phyloP scores from a whole-genome alignment of 768 basidiomycete species.

The Paxillus rubicundulus region DNA sequence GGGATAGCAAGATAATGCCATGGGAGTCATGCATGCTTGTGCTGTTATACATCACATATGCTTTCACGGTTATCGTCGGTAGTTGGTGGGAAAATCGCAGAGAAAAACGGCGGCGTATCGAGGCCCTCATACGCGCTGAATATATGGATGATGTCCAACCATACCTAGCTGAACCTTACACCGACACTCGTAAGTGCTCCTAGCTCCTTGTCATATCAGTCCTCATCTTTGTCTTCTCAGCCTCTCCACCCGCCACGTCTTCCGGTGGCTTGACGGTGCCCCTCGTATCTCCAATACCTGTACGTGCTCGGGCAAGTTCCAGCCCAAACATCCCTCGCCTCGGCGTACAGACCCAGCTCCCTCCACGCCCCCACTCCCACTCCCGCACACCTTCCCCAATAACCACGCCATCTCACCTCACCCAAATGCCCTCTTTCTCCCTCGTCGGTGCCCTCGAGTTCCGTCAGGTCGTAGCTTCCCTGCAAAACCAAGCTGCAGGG shows the following conservation, averaged over 20 bases:
- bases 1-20: slow-evolving; percentile 65
- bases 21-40: slow-evolving; percentile 78
- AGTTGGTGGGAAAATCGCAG: slow-evolving; percentile 71
- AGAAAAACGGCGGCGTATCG: slow-evolving; percentile 44
- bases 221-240: slow-evolving; percentile 11
- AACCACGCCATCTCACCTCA: slow-evolving; percentile 34
- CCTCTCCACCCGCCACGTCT: not conserved
- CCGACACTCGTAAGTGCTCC: slow-evolving; percentile 56
- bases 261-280: slow-evolving; percentile 14
- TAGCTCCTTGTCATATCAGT: not conserved
- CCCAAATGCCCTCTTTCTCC: slow-evolving; percentile 79
- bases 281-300: slow-evolving; percentile 32
- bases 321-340: slow-evolving; percentile 37
- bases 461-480: slow-evolving; percentile 80
- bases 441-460: slow-evolving; percentile 96
- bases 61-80: slow-evolving; percentile 66
- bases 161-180: slow-evolving; percentile 35
- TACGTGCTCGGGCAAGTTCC: slow-evolving; percentile 40
- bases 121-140: slow-evolving; percentile 57
- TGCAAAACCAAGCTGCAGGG: slow-evolving; percentile 66
- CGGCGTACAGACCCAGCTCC: slow-evolving; percentile 38
- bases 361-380: slow-evolving; percentile 38
- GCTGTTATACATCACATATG: slow-evolving; percentile 75
- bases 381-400: slow-evolving; percentile 51
- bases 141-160: slow-evolving; percentile 46